Evolutionary conservation across 106 monocot genomes (phyloP), one percentile per base, ranked within the genome.

Genomic region (Amphibolis antarctica): DNA sequence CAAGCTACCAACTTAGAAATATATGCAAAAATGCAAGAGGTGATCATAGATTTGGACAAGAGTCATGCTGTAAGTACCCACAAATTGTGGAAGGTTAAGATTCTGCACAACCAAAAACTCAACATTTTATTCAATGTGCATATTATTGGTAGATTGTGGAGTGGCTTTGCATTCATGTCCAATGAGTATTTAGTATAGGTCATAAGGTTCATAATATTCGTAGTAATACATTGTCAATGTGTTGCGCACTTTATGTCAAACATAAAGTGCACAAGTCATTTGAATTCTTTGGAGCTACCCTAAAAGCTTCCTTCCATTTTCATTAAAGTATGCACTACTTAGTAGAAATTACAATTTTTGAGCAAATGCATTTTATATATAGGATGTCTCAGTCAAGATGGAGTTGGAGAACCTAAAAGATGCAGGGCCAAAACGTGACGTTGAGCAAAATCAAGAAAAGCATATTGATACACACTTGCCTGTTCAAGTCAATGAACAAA

Each of bases 401-500:
- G 93, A 94, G 64, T 75, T 89, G 53, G 75, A 80, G 74, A 44
- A 79, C 21, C 66, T 94, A 62, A 94, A 83, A 68, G 77, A 83
- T 63, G 81, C 86, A n/a, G 79, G 89, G 0, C 62, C 89, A 76
- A 65, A 25, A 25, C 54, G 46, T 17, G 69, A 69, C 4, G 19
- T 15, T 13, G 28, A 46, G 15, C 59, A 25, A 47, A 89, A 94
- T 61, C 89, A 79, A 15, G 81, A 83, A 55, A 94, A 75, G 68
- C 93, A 83, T 68, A 86, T 94, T 25, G 93, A 94, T 27, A 81
- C 81, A 26, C 62, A 94, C 66, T 66, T 94, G 52, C 93, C 93
- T 45, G 93, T 94, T 48, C 75, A 89, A 42, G 89, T 94, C 28
- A 89, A 94, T 28, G 93, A 94, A 76, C 93, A 94, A 64, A 83